Base-by-base conservation (phyloP, 1,139 yeast species). In the Suhomyces guaymorum region DNA sequence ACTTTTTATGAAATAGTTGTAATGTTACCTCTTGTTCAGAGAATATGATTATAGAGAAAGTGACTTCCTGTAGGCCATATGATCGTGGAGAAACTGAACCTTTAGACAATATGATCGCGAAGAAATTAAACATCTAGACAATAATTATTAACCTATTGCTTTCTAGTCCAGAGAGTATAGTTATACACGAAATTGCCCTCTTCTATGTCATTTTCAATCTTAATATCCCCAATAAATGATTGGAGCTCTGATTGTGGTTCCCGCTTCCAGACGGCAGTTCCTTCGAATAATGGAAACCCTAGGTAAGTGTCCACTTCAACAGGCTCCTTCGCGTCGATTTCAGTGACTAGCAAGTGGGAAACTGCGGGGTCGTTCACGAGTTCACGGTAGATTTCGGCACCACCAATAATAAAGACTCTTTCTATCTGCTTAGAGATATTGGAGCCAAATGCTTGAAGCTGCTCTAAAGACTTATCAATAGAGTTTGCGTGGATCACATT, bases 341-440 rank as follows among this genome's bases (percentile, higher is more conserved):
- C 89, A 0, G 98, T 92, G n/a, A 92, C 59, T 20, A 89, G 66
- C 32, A 92, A 61, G 26, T 78, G 72, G 32, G 75, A 73, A 1
- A 83, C 76, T 4, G 64, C 37, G 0, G 62, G 61, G 33, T 66
- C 70, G 0, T 63, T 48, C 19, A 81, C 56, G 17, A 79, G 70
- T 27, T 77, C 69, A 35, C 76, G 73, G 62, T 92, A 92, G 6
- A 92, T 68, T 56, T 90, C 92, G 1, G 94, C 92, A 1, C 99
- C 99, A 3, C 99, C 99, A 44, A 92, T 92, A 22, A 94, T 72
- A 54, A 81, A 92, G 1, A 90, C 70, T 37, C 77, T 73, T 36
- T 79, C 83, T 13, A 81, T 48, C 2, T 43, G 36, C 6, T 51
- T 38, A 33, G 59, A 37, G 10, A 40, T 30, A 33, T 42, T 20